These are phyloP conservation scores for Penicillium polonicum DNA, from an alignment of 2,329 filamentous ascomycete genomes.

Conservation along the genomic window DNA sequence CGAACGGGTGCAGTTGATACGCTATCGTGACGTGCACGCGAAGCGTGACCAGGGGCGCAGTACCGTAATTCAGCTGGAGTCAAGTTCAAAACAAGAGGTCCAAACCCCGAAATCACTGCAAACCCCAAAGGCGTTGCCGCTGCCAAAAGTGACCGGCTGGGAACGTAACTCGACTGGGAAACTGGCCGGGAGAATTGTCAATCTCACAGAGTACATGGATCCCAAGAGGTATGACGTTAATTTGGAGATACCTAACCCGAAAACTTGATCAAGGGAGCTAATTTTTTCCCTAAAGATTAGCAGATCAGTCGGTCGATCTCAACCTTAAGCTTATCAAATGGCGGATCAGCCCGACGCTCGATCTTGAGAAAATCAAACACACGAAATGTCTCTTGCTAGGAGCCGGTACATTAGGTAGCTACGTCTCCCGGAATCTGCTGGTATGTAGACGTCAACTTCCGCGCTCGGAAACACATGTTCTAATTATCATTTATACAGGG, in stretches of 20 bases:
- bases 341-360: constrained; percentile 84
- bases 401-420: constrained; percentile 88
- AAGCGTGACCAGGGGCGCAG: constrained; percentile 78
- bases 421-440: constrained; percentile 87
- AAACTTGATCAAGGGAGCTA: background rate
- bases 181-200: constrained; percentile 72
- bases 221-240: constrained; percentile 56
- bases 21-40: constrained; percentile 81
- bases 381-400: constrained; percentile 89
- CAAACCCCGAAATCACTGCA: constrained; percentile 20
- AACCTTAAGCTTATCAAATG: constrained; percentile 99
- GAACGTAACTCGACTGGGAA: constrained; percentile 80
- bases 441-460: constrained; percentile 28
- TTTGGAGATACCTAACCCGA: background rate
- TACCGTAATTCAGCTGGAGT: constrained; percentile 67
- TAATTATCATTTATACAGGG: constrained; percentile 47
- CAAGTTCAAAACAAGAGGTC: constrained; percentile 31
- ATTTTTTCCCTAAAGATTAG: constrained; percentile 52
- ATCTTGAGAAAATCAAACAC: constrained; percentile 84
- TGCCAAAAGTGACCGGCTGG: constrained; percentile 95
- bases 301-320: constrained; percentile 91
- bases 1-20: constrained; percentile 75
- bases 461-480: background rate
- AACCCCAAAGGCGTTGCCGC: constrained; percentile 28
- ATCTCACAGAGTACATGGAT: constrained; percentile 91